Base-by-base conservation (phyloP, 176 grass and related monocot genomes). In the Pontederia paniculata region DNA sequence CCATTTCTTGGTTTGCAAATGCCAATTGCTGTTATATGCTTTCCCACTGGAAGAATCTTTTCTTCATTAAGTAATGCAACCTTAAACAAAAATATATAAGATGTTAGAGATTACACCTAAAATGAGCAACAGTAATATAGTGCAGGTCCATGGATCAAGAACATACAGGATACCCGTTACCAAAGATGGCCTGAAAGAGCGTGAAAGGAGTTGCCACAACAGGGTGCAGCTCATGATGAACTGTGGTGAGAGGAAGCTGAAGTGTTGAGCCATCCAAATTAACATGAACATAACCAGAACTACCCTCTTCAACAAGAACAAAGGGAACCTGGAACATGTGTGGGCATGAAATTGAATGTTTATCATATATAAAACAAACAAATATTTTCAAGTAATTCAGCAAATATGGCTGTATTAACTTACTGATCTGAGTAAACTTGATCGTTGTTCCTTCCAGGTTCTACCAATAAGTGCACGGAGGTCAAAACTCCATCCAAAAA, bases 31-130 rank as follows among this genome's bases (percentile, higher is more conserved):
- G 93, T 98, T 70, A 98, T 69, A 50, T 91, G 74, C 69, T 88
- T 91, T 72, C 86, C 93, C 21, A 98, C 55, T 50, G 93, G 86
- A 74, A 98, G 80, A 45, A 98, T 98, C 76, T 91, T 98, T 78
- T 98, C 93, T 76, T 98, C 93, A 59, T 98, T 77, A 83, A 98
- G 63, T 31, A 98, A 71, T 9, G 86, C 93, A 67, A 91, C 81
- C 86, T 98, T 72, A 1, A 43, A 65, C 69, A n/a, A 60, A 52
- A 44, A 51, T 56, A 52, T 48, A 21, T 45, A 21, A 11, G 60
- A 64, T 62, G 1, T 73, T 54, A 65, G 58, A 74, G 44, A 9
- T 41, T 15, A 51, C n/a, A 61, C 22, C 7, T 58, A 19, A 43
- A 41, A 60, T 3, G 13, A 52, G 16, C 10, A 18, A 17, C 12